Percentiles rank a stretch among this genome's conserved stretches.
Evolutionary conservation across 2,329 filamentous ascomycete species (phyloP).

Genomic region (Trichoderma sp.): DNA sequence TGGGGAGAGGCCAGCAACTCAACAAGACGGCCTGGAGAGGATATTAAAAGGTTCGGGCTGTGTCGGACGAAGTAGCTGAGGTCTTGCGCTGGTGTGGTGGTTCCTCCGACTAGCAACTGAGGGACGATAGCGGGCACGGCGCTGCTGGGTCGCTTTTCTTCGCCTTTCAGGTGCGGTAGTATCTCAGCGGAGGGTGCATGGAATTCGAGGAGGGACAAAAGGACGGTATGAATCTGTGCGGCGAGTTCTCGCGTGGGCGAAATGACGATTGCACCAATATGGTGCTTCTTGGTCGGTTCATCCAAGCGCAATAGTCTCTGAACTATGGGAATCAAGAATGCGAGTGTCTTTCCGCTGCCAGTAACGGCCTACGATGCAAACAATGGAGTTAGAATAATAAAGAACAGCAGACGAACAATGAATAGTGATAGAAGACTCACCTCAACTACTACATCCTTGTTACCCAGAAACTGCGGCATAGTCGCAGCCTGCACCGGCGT

Average conservation of each 20-base stretch:
- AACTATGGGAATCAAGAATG: constrained; percentile 80
- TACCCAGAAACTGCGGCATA: constrained; percentile 81
- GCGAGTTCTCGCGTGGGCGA: constrained; percentile 90
- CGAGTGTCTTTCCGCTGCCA: constrained; percentile 84
- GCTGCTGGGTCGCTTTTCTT: constrained; percentile 53
- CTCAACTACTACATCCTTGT: constrained; percentile 92
- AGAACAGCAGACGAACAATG: not conserved
- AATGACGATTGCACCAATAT: constrained; percentile 86
- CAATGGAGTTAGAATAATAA: not conserved
- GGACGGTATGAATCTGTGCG: constrained; percentile 81
- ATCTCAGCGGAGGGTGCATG: constrained; percentile 74
- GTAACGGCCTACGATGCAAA: constrained; percentile 64
- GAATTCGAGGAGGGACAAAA: constrained; percentile 74
- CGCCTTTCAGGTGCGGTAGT: constrained; percentile 52
- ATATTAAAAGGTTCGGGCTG: constrained; percentile 85
- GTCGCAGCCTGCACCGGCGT: constrained; percentile 94
- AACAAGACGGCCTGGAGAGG: constrained; percentile 83
- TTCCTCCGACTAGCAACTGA: constrained; percentile 83
- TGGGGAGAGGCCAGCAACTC: constrained; percentile 83
- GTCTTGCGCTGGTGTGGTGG: constrained; percentile 76
- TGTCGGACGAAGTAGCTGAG: constrained; percentile 78
- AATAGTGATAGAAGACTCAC: constrained; percentile 35
- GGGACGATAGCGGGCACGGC: constrained; percentile 63
- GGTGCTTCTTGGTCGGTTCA: constrained; percentile 82
- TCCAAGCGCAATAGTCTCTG: constrained; percentile 77